Conservation (phyloP, 2,329 filamentous ascomycete genomes). For the Scedosporium apiospermum region DNA sequence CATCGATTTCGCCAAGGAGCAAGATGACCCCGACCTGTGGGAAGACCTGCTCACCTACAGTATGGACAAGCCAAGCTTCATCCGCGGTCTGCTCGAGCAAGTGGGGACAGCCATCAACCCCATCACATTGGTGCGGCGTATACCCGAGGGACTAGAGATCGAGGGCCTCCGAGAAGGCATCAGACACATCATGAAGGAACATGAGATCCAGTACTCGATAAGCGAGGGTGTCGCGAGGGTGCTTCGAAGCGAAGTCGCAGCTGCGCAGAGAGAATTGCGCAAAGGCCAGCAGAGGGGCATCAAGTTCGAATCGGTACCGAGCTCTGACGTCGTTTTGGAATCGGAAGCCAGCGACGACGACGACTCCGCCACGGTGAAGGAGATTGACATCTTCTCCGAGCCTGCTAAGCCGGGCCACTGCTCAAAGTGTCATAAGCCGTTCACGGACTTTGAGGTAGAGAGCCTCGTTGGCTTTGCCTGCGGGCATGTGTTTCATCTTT, state of each 20-base stretch:
- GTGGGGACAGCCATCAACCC: slow-evolving; percentile 91
- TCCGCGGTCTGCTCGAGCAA: slow-evolving; percentile 82
- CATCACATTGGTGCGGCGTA: slow-evolving; percentile 78
- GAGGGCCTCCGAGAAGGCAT: slow-evolving; percentile 82
- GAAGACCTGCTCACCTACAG: slow-evolving; percentile 89
- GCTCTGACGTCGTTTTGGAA: slow-evolving; percentile 31
- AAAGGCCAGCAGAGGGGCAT: slow-evolving; percentile 75
- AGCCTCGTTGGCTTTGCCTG: slow-evolving; percentile 74
- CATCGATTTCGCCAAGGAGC: slow-evolving; percentile 88
- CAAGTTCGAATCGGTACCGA: slow-evolving; percentile 67
- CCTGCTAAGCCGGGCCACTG: slow-evolving; percentile 45
- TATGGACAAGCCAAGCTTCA: slow-evolving; percentile 96
- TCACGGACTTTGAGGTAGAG: slow-evolving; percentile 55
- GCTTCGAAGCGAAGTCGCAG: slow-evolving; percentile 75
- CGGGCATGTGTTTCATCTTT: slow-evolving; percentile 71
- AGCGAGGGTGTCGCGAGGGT: slow-evolving; percentile 82
- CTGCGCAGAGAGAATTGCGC: slow-evolving; percentile 71
- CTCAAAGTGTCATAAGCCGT: slow-evolving; percentile 45
- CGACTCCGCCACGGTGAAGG: slow-evolving; percentile 11
- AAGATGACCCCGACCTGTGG: slow-evolving; percentile 89
- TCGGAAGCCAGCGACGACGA: slow-evolving; percentile 26
- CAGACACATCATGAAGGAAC: slow-evolving; percentile 85
- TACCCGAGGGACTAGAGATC: slow-evolving; percentile 88
- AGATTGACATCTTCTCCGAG: slow-evolving; percentile 16
- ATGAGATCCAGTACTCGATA: slow-evolving; percentile 91